Evolutionary conservation across 495 filamentous ascomycete genomes (phyloP).

Genomic region (Xylaria nigripes): DNA sequence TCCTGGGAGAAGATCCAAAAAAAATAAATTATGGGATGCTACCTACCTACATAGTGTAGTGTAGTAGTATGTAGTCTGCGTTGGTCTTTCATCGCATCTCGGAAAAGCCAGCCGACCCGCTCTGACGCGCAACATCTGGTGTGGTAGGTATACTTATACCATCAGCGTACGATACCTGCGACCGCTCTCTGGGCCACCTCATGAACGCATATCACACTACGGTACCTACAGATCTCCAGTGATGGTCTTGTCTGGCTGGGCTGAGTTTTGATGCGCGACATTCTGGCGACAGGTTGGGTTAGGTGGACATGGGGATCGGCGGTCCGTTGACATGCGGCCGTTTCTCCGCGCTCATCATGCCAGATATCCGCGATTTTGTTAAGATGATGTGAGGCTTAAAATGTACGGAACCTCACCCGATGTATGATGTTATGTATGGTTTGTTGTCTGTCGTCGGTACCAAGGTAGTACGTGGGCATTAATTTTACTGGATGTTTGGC

Average conservation of each 20-base stretch:
- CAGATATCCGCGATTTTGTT: constrained; percentile 13
- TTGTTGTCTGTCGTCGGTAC: too few species aligned
- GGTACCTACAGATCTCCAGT: not conserved
- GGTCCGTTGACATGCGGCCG: constrained; percentile 11
- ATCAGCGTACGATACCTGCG: not conserved
- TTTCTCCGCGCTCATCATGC: constrained; percentile 12
- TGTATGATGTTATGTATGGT: not conserved
- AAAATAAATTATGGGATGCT: too few species aligned
- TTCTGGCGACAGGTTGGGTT: constrained; percentile 2
- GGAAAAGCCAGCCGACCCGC: constrained; percentile 10
- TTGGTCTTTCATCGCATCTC: constrained; percentile 9
- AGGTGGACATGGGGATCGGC: constrained; percentile 7
- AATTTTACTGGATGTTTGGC: too few species aligned
- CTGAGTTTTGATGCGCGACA: constrained; percentile 4
- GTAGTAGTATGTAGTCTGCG: not conserved
- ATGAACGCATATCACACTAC: not conserved
- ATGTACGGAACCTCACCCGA: constrained; percentile 7
- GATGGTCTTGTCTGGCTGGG: not conserved
- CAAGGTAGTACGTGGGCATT: too few species aligned
- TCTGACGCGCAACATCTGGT: constrained; percentile 1
- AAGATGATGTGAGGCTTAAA: constrained; percentile 11
- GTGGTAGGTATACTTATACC: too few species aligned
- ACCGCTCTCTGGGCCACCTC: constrained; percentile 3
- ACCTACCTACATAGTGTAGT: too few species aligned
- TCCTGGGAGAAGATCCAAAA: not conserved